Evolutionary conservation across 768 basidiomycete species (phyloP).

Genomic region (Suillus spraguei): DNA sequence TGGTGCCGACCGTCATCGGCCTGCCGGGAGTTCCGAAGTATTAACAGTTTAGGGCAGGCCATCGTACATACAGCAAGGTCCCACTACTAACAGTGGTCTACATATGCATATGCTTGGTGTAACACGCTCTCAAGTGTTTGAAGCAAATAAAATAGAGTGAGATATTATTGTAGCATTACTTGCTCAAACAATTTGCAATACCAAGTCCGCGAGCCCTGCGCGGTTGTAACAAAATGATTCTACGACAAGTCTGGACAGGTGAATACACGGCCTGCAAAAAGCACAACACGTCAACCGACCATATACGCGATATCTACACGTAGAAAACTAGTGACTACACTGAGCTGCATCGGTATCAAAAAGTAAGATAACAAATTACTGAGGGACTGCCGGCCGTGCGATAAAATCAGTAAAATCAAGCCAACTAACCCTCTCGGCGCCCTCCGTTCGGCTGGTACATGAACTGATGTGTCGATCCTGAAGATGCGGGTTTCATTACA

Average conservation of each 20-base stretch:
- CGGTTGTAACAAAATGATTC: conserved; percentile 1
- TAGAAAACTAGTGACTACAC: background rate
- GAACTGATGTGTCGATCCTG: conserved; percentile 42
- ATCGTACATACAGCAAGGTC: background rate
- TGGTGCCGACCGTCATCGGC: background rate
- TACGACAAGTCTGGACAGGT: background rate
- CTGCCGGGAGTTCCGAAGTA: background rate
- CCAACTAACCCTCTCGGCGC: conserved; percentile 26
- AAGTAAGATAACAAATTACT: background rate
- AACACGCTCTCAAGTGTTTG: background rate
- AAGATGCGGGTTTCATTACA: conserved; percentile 23
- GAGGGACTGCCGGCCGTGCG: background rate
- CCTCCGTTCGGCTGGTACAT: conserved; percentile 49
- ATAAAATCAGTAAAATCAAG: conserved; percentile 13
- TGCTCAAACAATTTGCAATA: background rate
- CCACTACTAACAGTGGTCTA: no score
- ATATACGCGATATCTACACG: conserved; percentile 6
- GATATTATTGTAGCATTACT: background rate
- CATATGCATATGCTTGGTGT: background rate
- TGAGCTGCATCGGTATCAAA: conserved; percentile 4
- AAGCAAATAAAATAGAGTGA: background rate
- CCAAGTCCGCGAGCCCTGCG: conserved; percentile 1
- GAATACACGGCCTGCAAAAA: conserved; percentile 8
- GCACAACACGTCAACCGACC: conserved; percentile 2
- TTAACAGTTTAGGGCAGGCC: background rate